These are phyloP conservation scores for Anacardium occidentale DNA, from an alignment of 345 rosid genomes.

Conservation along the genomic window DNA sequence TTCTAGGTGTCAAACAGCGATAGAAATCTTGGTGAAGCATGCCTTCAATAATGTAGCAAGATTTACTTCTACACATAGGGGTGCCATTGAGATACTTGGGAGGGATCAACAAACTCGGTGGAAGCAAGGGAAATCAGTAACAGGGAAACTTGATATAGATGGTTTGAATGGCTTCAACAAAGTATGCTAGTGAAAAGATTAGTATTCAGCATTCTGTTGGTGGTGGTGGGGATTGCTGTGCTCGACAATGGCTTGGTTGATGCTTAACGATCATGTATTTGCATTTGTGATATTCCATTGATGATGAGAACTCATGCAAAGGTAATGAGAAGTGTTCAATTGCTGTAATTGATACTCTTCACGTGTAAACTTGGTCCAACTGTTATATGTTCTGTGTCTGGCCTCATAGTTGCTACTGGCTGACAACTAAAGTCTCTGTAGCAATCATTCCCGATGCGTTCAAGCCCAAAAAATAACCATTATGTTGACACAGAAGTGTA, in stretches of 20 bases:
- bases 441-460: not conserved
- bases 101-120: slow-evolving; percentile 74
- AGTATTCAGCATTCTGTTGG: slow-evolving; percentile 88
- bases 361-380: not conserved
- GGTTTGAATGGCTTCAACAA: slow-evolving; percentile 85
- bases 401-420: not conserved
- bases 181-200: slow-evolving; percentile 81
- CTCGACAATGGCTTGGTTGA: slow-evolving; percentile 94
- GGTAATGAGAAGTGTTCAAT: slow-evolving; percentile 9
- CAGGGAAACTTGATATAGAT: slow-evolving; percentile 86
- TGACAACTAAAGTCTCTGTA: too few species aligned
- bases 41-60: slow-evolving; percentile 76
- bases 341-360: not conserved
- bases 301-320: not conserved
- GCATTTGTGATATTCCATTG: not conserved
- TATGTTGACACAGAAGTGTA: too few species aligned
- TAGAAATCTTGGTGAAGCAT: slow-evolving; percentile 93
- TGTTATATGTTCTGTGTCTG: not conserved
- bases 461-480: not conserved
- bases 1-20: slow-evolving; percentile 92
- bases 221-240: slow-evolving; percentile 76
- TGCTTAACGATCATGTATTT: too few species aligned
- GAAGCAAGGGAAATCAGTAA: slow-evolving; percentile 91
- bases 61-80: slow-evolving; percentile 79
- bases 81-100: slow-evolving; percentile 85